Conservation (phyloP, 306 rosid species). For the Trichosanthes cucumerina region DNA sequence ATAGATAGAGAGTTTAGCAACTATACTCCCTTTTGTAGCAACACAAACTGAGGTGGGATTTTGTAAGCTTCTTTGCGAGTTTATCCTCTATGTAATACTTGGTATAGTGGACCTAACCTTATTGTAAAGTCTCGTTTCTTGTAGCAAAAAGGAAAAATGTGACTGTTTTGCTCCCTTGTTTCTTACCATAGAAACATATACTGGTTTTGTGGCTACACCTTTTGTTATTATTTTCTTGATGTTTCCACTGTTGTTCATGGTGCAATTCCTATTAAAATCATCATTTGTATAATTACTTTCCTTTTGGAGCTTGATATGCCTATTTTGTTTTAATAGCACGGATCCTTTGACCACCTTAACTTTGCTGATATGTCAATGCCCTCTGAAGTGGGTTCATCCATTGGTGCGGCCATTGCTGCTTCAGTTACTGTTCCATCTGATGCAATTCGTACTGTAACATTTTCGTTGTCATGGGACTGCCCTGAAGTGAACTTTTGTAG, state of each 20-base stretch:
- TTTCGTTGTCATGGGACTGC: slow-evolving; percentile 92
- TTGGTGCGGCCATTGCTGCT: slow-evolving; percentile 95
- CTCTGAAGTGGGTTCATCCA: slow-evolving; percentile 76
- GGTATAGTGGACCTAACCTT: neutral
- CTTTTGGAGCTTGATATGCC: slow-evolving; percentile 1
- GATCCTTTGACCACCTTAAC: slow-evolving; percentile 66
- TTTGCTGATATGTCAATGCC: slow-evolving; percentile 34
- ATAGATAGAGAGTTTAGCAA: neutral
- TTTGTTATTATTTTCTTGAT: neutral
- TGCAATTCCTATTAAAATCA: neutral
- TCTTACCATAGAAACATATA: neutral
- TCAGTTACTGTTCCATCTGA: slow-evolving; percentile 58
- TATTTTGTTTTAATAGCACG: slow-evolving; percentile 41
- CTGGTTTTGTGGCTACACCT: neutral
- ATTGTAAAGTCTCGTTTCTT: neutral
- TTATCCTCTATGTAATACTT: neutral
- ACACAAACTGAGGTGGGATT: neutral
- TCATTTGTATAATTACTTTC: slow-evolving; percentile 5
- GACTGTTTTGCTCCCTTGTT: neutral
- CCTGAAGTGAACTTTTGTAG: slow-evolving; percentile 64
- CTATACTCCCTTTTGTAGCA: neutral
- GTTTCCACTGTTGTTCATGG: neutral
- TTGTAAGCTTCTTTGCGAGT: neutral
- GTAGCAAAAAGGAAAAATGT: neutral
- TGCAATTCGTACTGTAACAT: slow-evolving; percentile 58